Conservation (phyloP, 2,329 filamentous ascomycete species). For the Neonectria hederae region DNA sequence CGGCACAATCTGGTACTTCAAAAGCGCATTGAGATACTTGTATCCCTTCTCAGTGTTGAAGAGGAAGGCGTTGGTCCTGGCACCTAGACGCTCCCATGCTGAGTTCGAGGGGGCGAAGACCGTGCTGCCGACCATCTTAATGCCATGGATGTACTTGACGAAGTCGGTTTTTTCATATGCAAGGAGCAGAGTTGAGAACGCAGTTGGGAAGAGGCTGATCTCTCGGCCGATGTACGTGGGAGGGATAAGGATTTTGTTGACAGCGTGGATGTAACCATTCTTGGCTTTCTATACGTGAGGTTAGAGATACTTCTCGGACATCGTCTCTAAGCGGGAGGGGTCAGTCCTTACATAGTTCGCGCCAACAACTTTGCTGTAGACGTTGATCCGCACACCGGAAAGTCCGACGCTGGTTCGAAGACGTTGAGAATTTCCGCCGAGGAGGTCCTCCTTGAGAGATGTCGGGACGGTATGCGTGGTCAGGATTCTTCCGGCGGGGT, state of each 20-base stretch:
- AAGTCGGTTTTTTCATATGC: slow-evolving; percentile 81
- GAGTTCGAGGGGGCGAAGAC: slow-evolving; percentile 83
- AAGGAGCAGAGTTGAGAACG: slow-evolving; percentile 82
- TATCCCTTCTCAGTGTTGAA: slow-evolving; percentile 78
- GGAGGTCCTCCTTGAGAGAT: slow-evolving; percentile 62
- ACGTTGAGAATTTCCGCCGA: slow-evolving; percentile 76
- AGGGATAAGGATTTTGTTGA: slow-evolving; percentile 80
- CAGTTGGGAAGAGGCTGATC: slow-evolving; percentile 72
- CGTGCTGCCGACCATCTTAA: slow-evolving; percentile 70
- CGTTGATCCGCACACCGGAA: slow-evolving; percentile 76
- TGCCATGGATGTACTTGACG: slow-evolving; percentile 65
- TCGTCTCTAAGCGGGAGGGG: not conserved
- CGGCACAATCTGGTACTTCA: slow-evolving; percentile 81
- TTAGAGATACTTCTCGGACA: fast-evolving
- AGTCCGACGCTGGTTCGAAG: slow-evolving; percentile 72
- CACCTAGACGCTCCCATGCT: slow-evolving; percentile 81
- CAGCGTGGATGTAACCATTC: slow-evolving; percentile 83
- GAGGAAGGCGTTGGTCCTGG: slow-evolving; percentile 80
- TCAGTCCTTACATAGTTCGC: slow-evolving; percentile 70
- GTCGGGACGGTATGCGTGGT: slow-evolving; percentile 79
- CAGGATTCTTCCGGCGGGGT: slow-evolving; percentile 73
- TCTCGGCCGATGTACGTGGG: slow-evolving; percentile 68
- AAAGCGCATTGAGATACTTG: slow-evolving; percentile 79
- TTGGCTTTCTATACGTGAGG: slow-evolving; percentile 64
- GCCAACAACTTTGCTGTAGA: slow-evolving; percentile 75